Evolutionary conservation across 306 rosid genomes (phyloP).

Genomic region (Quercus glauca): DNA sequence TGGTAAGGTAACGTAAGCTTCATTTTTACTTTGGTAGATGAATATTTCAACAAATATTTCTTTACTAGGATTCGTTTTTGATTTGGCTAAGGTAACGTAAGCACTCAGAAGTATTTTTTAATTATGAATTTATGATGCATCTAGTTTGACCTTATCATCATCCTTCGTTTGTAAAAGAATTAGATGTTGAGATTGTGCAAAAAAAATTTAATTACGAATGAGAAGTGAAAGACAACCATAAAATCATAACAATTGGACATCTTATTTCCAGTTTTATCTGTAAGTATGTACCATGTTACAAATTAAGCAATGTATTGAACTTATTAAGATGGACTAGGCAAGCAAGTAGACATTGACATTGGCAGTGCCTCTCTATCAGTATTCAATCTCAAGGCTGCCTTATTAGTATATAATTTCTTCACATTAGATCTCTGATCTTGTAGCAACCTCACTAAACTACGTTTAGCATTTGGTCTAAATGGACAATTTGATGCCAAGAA

Average conservation of each 20-base stretch:
- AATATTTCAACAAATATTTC: no score
- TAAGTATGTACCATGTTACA: neutral
- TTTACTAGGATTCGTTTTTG: no score
- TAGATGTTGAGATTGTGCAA: no score
- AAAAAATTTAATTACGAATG: no score
- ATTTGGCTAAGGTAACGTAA: no score
- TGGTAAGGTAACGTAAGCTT: no score
- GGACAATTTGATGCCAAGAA: constrained; percentile 82
- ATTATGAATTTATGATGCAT: no score
- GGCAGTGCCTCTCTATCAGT: constrained; percentile 42
- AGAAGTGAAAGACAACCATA: neutral
- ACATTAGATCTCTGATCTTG: constrained; percentile 73
- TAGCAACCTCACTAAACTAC: constrained; percentile 68
- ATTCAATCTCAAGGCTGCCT: constrained; percentile 55
- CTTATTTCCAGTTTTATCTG: neutral
- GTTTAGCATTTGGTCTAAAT: constrained; percentile 74
- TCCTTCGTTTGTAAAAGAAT: no score
- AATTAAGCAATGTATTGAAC: neutral
- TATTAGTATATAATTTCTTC: constrained; percentile 74
- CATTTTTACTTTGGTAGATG: no score
- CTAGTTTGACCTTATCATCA: no score
- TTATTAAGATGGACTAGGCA: constrained; percentile 73
- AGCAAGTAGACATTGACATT: constrained; percentile 44
- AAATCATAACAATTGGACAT: neutral
- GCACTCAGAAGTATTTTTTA: no score